Evolutionary conservation across 2,329 filamentous ascomycete species (phyloP), one percentile per base, ranked within the genome.

Genomic region (Cadophora sp.): DNA sequence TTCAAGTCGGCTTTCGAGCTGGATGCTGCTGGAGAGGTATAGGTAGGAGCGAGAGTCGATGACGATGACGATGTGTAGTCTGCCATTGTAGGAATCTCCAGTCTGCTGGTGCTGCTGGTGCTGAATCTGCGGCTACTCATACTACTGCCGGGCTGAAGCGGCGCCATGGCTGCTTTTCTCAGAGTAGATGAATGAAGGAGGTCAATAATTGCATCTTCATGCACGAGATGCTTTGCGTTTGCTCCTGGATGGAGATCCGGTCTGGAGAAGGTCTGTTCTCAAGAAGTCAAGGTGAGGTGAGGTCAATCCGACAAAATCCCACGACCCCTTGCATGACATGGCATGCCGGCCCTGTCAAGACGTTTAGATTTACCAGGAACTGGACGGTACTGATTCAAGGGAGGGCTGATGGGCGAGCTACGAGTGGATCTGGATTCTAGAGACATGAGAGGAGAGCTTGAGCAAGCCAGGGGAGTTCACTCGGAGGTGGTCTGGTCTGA

Each of bases 1-100:
- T 27, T 65, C 59, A 58, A 11, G 13, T 41, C 55, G 13, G 45
- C 63, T 45, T 20, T 68, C 59, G 36, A 43, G 41, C 11, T 36
- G 20, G 59, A 50, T 13, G 58, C 16, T 22, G 39, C 59, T 45
- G 58, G 24, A 20, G 63, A 36, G 13, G 64, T 33, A 30, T 56
- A 45, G 43, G 50, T 20, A 16, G 50, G 36, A 20, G 33, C 61
- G 51, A 66, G 63, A 14, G 41, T 39, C 45, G 68, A 68, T 30
- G 71, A 66, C 45, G 68, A 68, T 30, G 71, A 66, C 53, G 72
- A 74, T 56, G 45, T 51, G 51, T 55, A 47, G 16, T 65, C 59
- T 16, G 33, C n/a, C 62, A 67, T 65, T 11, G 62, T 51, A 61
- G 64, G 64, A 48, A 68, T 27, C 24, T 66, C 56, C 4, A 65